Percentiles rank a stretch among this genome's conserved stretches.
phyloP scores from a whole-genome alignment of 2,329 filamentous ascomycete species.

The Colletotrichum costaricense region DNA sequence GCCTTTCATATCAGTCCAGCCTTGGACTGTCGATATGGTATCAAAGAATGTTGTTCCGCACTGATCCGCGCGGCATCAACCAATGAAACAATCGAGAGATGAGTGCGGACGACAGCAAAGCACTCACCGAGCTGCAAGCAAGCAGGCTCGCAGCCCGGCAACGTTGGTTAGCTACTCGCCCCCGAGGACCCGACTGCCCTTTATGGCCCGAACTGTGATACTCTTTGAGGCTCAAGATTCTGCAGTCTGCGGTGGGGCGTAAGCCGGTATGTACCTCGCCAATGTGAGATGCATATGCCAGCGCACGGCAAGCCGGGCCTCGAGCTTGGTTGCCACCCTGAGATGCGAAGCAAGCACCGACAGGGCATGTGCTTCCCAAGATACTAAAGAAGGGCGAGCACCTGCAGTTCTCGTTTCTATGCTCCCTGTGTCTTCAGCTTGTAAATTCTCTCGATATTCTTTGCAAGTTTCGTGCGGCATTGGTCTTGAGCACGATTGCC shows the following conservation, averaged over 20 bases:
- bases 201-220: conserved; percentile 20
- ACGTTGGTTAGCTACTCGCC: not conserved
- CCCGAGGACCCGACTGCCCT: not conserved
- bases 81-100: conserved; percentile 27
- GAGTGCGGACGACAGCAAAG: conserved; percentile 21
- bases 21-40: conserved; percentile 8
- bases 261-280: conserved; percentile 31
- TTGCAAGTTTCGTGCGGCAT: conserved; percentile 10
- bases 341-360: not conserved
- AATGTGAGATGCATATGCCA: conserved; percentile 22
- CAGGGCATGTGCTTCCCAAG: conserved; percentile 11
- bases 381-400: conserved; percentile 33
- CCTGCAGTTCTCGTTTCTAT: conserved; percentile 2
- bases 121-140: conserved; percentile 8
- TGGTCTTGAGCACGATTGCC: conserved; percentile 22
- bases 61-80: conserved; percentile 11
- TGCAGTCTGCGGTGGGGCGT: conserved; percentile 15
- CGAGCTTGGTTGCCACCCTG: conserved; percentile 18
- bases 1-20: conserved; percentile 10
- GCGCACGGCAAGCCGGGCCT: conserved; percentile 24
- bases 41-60: conserved; percentile 6
- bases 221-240: conserved; percentile 9
- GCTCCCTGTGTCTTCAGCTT: not conserved
- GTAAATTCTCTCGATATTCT: conserved; percentile 4
- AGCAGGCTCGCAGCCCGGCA: not conserved